phyloP scores from a whole-genome alignment of 1,284 basidiomycete genomes.

The Cutaneotrichosporon cyanovorans region DNA sequence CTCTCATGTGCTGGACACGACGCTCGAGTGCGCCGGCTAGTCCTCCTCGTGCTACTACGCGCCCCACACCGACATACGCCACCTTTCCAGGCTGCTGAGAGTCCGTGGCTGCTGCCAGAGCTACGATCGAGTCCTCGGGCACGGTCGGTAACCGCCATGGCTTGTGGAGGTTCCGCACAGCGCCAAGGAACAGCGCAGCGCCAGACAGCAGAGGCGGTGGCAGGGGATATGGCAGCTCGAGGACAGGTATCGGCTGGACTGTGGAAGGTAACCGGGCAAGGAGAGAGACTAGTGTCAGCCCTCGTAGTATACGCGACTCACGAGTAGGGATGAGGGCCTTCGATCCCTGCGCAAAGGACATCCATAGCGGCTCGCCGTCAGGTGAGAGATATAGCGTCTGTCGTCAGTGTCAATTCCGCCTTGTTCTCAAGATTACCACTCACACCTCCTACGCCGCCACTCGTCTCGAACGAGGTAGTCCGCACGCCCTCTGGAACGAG shows the following conservation, averaged over 20 bases:
- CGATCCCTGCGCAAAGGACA: conserved; percentile 55
- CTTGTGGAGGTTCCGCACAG: conserved; percentile 34
- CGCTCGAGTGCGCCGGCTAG: conserved; percentile 33
- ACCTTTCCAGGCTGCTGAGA: conserved; percentile 16
- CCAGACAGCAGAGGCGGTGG: conserved; percentile 48
- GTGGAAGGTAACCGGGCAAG: conserved; percentile 17
- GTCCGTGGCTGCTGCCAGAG: conserved; percentile 23
- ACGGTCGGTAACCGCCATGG: conserved; percentile 38
- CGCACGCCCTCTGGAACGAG: conserved; percentile 41
- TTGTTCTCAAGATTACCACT: no score
- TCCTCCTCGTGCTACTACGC: conserved; percentile 35
- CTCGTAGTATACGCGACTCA: conserved; percentile 22
- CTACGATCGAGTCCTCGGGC: conserved; percentile 29
- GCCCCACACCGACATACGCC: conserved; percentile 36
- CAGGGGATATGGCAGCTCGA: conserved; percentile 39
- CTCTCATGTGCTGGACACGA: conserved; percentile 15
- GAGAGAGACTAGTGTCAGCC: conserved; percentile 37
- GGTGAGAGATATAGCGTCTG: conserved; percentile 52
- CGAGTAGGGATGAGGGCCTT: conserved; percentile 61
- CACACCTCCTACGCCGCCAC: conserved; percentile 39
- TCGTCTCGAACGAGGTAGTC: conserved; percentile 35
- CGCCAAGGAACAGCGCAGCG: conserved; percentile 47
- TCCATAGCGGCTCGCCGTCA: conserved; percentile 74
- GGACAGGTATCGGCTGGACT: conserved; percentile 26
- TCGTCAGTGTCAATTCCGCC: conserved; percentile 19